Evolutionary conservation across 352 stramenopile species (phyloP).

Genomic region (Phytopythium kandeliae): DNA sequence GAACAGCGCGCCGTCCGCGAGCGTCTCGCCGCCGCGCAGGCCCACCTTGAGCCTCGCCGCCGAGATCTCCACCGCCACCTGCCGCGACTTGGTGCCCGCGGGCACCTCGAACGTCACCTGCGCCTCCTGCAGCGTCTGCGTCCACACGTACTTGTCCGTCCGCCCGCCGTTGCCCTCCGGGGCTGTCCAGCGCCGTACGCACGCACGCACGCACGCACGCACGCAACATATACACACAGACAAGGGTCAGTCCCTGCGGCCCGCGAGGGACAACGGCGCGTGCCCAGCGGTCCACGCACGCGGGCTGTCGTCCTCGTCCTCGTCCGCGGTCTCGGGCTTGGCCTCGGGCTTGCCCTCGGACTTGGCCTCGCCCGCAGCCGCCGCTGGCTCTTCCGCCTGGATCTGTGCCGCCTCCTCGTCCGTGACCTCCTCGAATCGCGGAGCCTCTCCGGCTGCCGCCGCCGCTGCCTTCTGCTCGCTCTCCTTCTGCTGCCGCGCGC

Average conservation of each 20-base stretch:
- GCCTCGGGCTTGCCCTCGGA: conserved; percentile 4
- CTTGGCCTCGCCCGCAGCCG: conserved; percentile 11
- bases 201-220: no score
- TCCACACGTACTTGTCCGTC: conserved; percentile 97
- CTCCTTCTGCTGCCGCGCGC: conserved; percentile 50
- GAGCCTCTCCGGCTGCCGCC: conserved; percentile 20
- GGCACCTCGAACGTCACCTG: conserved; percentile 91
- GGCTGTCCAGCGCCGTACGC: conserved; percentile 27
- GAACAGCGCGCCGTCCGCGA: conserved; percentile 91
- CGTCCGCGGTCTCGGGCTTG: conserved; percentile 32
- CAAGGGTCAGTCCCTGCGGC: not conserved
- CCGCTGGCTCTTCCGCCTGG: conserved; percentile 20
- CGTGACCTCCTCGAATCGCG: conserved; percentile 79
- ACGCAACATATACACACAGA: no score
- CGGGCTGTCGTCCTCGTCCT: conserved; percentile 59
- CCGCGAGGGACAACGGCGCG: no score
- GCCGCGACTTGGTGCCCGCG: conserved; percentile 88
- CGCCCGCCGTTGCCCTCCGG: conserved; percentile 89
- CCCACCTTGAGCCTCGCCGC: conserved; percentile 89
- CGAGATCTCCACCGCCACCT: conserved; percentile 91
- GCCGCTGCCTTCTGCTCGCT: conserved; percentile 23
- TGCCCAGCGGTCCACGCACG: conserved; percentile 44
- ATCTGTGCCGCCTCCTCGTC: conserved; percentile 33
- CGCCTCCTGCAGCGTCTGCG: conserved; percentile 96
- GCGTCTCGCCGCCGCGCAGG: conserved; percentile 60